Base-by-base conservation (phyloP, 495 filamentous ascomycete genomes). In the Penicillium fimorum region DNA sequence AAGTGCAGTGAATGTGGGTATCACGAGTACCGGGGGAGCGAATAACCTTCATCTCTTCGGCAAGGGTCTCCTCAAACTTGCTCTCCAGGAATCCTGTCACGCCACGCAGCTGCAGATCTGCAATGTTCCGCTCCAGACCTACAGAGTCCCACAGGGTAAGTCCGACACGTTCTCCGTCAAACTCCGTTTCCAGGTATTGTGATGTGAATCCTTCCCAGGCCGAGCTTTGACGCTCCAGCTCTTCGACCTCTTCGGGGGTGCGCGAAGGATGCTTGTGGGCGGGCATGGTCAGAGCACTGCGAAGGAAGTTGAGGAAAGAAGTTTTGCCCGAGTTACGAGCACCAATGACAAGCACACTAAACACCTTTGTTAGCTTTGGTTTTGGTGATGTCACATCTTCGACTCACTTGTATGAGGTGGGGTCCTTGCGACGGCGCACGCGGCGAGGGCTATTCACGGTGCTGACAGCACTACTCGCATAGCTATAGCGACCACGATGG, bases 31-130 rank as follows among this genome's bases (percentile, higher is more conserved):
- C 94, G 18, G 94, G 92, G 50, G 92, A 90, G 60, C 94, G 87
- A 47, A 96, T 77, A 35, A 98, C 92, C 78, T 96, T 97, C 82
- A 95, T 96, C 79, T 98, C 94, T 74, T 98, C 94, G 33, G 85
- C 87, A 69, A 97, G 92, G 0, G 94, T 97, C 67, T 98, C 95
- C 70, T 97, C 92, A 59, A 98, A 98, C 70, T 97, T 98, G 72
- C 88, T 92, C 76, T 98, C 94, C 51, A 98, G 76, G 78, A 98
- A 98, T 12, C 87, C 82, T 25, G 88, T 86, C 72, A 96, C 91
- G 58, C 92, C 90, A 50, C 92, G 88, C 55, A 98, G 77, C 72
- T 98, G 94, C 48, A 97, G 78, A 71, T 97, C 94, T 43, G 95
- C 91, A 25, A 96, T 83, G 69, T 89, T 91, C 80, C 89, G 92